These are phyloP conservation scores for Hyphopichia fennica DNA, from an alignment of 1,139 yeast genomes.

Conservation along the genomic window DNA sequence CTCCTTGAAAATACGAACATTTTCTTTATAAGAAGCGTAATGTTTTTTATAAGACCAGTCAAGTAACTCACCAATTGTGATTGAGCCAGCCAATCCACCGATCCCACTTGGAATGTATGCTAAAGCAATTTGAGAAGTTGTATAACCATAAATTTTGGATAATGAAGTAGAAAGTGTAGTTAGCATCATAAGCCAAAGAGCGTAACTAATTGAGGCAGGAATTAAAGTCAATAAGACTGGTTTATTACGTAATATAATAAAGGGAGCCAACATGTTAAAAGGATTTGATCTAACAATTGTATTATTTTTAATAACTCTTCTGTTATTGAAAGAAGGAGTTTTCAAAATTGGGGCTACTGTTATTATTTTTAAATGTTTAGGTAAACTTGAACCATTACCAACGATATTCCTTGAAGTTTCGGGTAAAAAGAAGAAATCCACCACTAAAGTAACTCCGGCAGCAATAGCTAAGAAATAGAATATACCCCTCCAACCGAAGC, in stretches of 20 bases:
- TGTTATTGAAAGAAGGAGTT: conserved; percentile 14
- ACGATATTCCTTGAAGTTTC: conserved; percentile 71
- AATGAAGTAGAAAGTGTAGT: conserved; percentile 63
- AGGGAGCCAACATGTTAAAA: conserved; percentile 46
- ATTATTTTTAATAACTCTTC: conserved; percentile 15
- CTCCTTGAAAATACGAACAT: conserved; percentile 23
- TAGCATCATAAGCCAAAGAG: conserved; percentile 68
- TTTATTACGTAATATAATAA: conserved; percentile 36
- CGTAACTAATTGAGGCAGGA: conserved; percentile 62
- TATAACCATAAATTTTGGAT: conserved; percentile 45
- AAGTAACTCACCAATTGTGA: conserved; percentile 45
- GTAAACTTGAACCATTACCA: conserved; percentile 63
- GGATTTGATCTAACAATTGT: conserved; percentile 21
- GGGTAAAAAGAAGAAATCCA: conserved; percentile 51
- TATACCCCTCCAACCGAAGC: conserved; percentile 72
- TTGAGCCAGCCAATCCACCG: conserved; percentile 57
- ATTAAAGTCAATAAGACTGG: conserved; percentile 29
- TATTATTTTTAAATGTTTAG: conserved; percentile 20
- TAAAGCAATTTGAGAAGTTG: conserved; percentile 58
- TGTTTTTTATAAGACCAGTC: conserved; percentile 43
- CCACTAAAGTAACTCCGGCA: conserved; percentile 41
- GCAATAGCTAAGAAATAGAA: conserved; percentile 73
- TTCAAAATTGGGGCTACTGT: conserved; percentile 16
- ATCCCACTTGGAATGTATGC: conserved; percentile 62
- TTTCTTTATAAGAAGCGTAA: conserved; percentile 19